Conservation (phyloP, 2,329 filamentous ascomycete genomes). For the Colletotrichum sp. region DNA sequence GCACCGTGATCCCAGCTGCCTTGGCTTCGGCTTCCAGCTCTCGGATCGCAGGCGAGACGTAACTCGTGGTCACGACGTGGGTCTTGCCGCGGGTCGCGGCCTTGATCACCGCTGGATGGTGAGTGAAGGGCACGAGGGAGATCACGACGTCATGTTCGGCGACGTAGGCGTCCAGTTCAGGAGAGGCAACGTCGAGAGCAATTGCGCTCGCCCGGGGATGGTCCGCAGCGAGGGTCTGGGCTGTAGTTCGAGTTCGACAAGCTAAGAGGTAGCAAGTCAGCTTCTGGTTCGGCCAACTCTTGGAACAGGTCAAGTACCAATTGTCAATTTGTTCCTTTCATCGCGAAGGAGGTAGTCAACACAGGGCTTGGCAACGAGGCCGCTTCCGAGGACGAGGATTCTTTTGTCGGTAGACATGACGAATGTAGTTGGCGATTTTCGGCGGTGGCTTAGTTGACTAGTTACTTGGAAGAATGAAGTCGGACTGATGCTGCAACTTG, state of each 20-base stretch:
- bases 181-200: constrained; percentile 22
- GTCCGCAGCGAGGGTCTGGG: neutral
- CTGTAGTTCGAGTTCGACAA: constrained; percentile 12
- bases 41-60: constrained; percentile 72
- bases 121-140: constrained; percentile 27
- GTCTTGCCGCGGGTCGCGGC: constrained; percentile 73
- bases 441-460: neutral
- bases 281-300: fast-evolving
- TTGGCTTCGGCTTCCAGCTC: constrained; percentile 66
- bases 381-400: constrained; percentile 24
- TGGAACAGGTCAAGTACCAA: neutral
- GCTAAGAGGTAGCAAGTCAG: neutral
- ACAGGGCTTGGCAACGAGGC: constrained; percentile 23
- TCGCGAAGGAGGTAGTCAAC: constrained; percentile 22
- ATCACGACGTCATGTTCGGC: constrained; percentile 25
- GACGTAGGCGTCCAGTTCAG: constrained; percentile 19
- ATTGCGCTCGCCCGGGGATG: neutral
- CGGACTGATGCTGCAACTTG: neutral
- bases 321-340: constrained; percentile 15
- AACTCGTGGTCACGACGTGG: constrained; percentile 77
- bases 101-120: constrained; percentile 60
- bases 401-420: constrained; percentile 3
- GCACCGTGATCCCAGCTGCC: constrained; percentile 73
- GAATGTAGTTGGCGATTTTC: neutral
- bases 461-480: neutral